Conservation (phyloP, 257 asterid species). For the Vinca minor region DNA sequence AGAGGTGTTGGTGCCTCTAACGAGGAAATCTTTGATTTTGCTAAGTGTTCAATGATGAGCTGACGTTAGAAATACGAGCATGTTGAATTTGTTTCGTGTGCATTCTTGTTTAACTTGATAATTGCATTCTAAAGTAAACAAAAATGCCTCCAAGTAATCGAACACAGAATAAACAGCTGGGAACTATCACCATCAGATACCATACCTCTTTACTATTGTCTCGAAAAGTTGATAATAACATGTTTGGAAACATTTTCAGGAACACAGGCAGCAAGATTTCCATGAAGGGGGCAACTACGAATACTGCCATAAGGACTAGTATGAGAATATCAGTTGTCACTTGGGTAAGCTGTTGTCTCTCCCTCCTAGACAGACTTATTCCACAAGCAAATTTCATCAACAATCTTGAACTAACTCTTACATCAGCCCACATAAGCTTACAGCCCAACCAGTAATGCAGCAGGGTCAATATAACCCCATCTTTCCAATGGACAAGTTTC, state of each 20-base stretch:
- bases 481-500: slow-evolving; percentile 69
- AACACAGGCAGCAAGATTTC: slow-evolving; percentile 78
- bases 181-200: slow-evolving; percentile 7
- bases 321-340: slow-evolving; percentile 93
- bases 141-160: background rate
- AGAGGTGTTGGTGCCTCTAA: slow-evolving; percentile 73
- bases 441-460: slow-evolving; percentile 86
- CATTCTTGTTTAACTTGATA: slow-evolving; percentile 8
- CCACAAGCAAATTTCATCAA: slow-evolving; percentile 77
- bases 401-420: slow-evolving; percentile 77
- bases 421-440: slow-evolving; percentile 91
- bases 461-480: slow-evolving; percentile 67
- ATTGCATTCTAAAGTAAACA: background rate
- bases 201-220: slow-evolving; percentile 90
- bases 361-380: slow-evolving; percentile 78
- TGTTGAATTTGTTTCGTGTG: slow-evolving; percentile 33
- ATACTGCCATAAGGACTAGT: slow-evolving; percentile 86
- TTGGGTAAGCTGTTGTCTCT: slow-evolving; percentile 82
- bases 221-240: slow-evolving; percentile 89
- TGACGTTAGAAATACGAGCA: slow-evolving; percentile 88
- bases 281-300: slow-evolving; percentile 81
- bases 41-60: slow-evolving; percentile 91
- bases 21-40: slow-evolving; percentile 82
- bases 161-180: background rate
- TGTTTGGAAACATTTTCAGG: slow-evolving; percentile 80